Percentiles rank a stretch among this genome's conserved stretches.
Conservation (phyloP, 2,329 filamentous ascomycete genomes). For the Biscogniauxia marginata region DNA sequence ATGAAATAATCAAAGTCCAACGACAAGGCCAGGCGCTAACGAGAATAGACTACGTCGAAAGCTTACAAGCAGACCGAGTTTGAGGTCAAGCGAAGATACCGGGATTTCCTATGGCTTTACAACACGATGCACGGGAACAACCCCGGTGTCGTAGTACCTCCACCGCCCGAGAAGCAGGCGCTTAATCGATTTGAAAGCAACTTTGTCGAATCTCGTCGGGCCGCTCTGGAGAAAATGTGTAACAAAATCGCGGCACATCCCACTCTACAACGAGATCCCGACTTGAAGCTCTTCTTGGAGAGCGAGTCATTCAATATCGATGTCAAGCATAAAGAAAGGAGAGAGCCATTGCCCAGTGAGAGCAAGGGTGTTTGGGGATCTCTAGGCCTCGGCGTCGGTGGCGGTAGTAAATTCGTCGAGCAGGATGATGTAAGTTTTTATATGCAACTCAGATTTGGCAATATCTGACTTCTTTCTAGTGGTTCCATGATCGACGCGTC, state of each 20-base stretch:
- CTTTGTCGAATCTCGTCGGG: constrained; percentile 89
- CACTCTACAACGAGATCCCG: constrained; percentile 86
- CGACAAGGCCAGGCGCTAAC: neutral
- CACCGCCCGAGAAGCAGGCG: constrained; percentile 96
- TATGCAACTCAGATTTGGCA: neutral
- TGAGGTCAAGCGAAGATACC: constrained; percentile 87
- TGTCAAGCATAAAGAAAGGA: constrained; percentile 94
- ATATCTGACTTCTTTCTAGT: constrained; percentile 48
- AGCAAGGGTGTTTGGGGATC: constrained; percentile 92
- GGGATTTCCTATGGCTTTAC: constrained; percentile 98
- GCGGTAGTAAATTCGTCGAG: constrained; percentile 87
- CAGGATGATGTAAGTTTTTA: constrained; percentile 78
- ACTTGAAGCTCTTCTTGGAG: constrained; percentile 94
- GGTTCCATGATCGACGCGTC: constrained; percentile 95
- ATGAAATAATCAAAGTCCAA: constrained; percentile 16
- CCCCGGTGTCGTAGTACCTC: constrained; percentile 90
- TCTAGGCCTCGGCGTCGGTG: constrained; percentile 75
- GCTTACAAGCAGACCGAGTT: constrained; percentile 93
- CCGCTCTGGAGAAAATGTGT: constrained; percentile 93
- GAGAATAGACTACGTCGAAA: constrained; percentile 82
- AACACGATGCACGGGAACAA: constrained; percentile 92
- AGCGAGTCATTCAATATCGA: constrained; percentile 95
- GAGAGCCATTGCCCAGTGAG: constrained; percentile 80
- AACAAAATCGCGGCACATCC: constrained; percentile 93
- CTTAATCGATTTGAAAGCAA: constrained; percentile 94